Evolutionary conservation across 2,329 filamentous ascomycete genomes (phyloP).

Genomic region (Niveomyces coronatus): DNA sequence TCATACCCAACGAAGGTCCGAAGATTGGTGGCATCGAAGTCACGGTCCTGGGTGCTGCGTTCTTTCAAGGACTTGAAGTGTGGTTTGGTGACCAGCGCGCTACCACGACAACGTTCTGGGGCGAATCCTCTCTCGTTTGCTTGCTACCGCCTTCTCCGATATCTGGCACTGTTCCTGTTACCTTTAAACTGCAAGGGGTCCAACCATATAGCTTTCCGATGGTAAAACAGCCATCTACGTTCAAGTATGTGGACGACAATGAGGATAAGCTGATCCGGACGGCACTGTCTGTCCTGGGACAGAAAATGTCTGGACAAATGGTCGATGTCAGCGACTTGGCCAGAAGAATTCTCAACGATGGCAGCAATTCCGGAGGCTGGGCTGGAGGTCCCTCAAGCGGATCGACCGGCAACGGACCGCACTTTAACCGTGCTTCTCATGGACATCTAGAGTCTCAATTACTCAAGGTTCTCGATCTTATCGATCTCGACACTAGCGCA

Average conservation of each 20-base stretch:
- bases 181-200: constrained; percentile 47
- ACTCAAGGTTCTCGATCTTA: constrained; percentile 64
- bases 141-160: constrained; percentile 61
- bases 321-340: constrained; percentile 53
- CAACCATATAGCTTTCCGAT: constrained; percentile 26
- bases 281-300: constrained; percentile 52
- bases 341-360: constrained; percentile 45
- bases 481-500: constrained; percentile 66
- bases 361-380: constrained; percentile 32
- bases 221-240: constrained; percentile 38
- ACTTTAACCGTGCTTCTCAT: constrained; percentile 31
- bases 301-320: constrained; percentile 54
- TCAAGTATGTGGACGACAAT: constrained; percentile 66
- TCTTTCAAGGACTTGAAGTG: constrained; percentile 67
- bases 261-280: constrained; percentile 59
- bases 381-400: constrained; percentile 30
- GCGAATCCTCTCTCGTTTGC: constrained; percentile 69
- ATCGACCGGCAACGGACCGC: constrained; percentile 32
- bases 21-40: constrained; percentile 80
- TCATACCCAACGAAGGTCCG: constrained; percentile 75
- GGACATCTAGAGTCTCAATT: constrained; percentile 56
- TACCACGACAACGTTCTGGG: constrained; percentile 70
- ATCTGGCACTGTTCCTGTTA: constrained; percentile 60
- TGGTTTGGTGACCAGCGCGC: constrained; percentile 63
- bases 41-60: constrained; percentile 70